Percentiles rank a stretch among this genome's conserved stretches.
These are phyloP conservation scores for Pyrenochaeta sp. DNA, from an alignment of 2,329 filamentous ascomycete genomes.

Conservation along the genomic window DNA sequence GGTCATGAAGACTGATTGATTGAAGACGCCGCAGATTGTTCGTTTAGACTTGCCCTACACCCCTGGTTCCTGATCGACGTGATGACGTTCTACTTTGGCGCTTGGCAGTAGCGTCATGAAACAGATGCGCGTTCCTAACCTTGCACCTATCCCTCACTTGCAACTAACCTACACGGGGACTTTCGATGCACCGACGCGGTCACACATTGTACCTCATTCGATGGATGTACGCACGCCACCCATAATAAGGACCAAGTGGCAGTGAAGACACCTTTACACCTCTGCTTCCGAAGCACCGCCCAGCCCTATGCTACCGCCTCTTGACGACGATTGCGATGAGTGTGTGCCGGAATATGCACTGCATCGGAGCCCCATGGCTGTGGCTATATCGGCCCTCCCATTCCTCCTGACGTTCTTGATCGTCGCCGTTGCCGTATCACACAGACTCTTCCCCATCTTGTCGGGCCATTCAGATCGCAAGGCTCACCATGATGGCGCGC, in stretches of 20 bases:
- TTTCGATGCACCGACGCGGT: constrained; percentile 14
- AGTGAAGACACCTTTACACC: constrained; percentile 22
- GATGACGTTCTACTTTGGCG: constrained; percentile 25
- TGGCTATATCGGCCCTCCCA: constrained; percentile 70
- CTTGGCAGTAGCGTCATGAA: constrained; percentile 23
- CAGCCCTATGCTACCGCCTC: constrained; percentile 42
- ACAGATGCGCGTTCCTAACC: constrained; percentile 26
- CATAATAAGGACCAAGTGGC: constrained; percentile 25
- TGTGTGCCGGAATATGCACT: constrained; percentile 63
- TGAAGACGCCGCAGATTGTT: not conserved
- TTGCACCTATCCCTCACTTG: constrained; percentile 14
- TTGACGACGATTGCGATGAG: constrained; percentile 63
- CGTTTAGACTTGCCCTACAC: constrained; percentile 9
- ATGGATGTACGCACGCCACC: constrained; percentile 34
- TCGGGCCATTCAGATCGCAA: constrained; percentile 65
- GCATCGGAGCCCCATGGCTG: constrained; percentile 55
- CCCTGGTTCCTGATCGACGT: constrained; percentile 24
- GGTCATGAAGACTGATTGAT: not conserved
- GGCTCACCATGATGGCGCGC: constrained; percentile 68
- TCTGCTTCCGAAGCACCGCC: constrained; percentile 8
- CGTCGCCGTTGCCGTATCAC: constrained; percentile 69
- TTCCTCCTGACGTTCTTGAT: constrained; percentile 75
- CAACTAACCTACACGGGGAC: constrained; percentile 3
- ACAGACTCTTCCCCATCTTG: constrained; percentile 77
- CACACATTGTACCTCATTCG: constrained; percentile 22